Conservation (phyloP, 805 yeast species). For the Torulaspora franciscae region DNA sequence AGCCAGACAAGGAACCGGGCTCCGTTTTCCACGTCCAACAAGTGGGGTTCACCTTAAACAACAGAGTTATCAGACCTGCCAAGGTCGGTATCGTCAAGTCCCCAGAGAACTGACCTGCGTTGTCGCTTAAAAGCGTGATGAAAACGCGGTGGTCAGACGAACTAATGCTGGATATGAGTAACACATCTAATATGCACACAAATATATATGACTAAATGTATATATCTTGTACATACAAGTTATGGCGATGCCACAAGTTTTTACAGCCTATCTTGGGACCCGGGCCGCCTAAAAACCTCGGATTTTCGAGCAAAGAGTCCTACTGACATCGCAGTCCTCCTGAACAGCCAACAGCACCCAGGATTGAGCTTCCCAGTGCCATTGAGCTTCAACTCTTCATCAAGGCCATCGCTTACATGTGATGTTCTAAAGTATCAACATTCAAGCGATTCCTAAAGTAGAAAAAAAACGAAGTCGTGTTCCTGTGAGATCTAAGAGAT, state of each 20-base stretch:
- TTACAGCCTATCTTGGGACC: no score
- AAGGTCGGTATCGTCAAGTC: slow-evolving; percentile 89
- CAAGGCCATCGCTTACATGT: neutral
- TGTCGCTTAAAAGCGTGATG: neutral
- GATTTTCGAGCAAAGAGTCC: neutral
- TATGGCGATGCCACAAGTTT: neutral
- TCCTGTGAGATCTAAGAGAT: neutral
- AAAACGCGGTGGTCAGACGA: neutral
- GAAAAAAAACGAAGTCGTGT: slow-evolving; percentile 3
- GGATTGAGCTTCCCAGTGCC: neutral
- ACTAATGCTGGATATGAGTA: neutral
- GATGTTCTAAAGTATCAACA: neutral
- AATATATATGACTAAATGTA: slow-evolving; percentile 1
- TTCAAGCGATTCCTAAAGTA: neutral
- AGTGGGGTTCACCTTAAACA: slow-evolving; percentile 78
- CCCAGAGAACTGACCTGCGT: slow-evolving; percentile 8
- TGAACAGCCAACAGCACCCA: neutral
- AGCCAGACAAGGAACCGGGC: slow-evolving; percentile 85
- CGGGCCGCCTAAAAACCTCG: neutral
- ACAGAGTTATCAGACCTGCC: slow-evolving; percentile 89
- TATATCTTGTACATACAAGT: slow-evolving; percentile 7
- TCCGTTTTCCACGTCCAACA: slow-evolving; percentile 91
- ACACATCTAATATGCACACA: neutral
- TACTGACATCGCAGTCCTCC: neutral
- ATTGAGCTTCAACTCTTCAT: neutral